Conservation (phyloP, 306 rosid genomes). For the Hylodesmum podocarpum region DNA sequence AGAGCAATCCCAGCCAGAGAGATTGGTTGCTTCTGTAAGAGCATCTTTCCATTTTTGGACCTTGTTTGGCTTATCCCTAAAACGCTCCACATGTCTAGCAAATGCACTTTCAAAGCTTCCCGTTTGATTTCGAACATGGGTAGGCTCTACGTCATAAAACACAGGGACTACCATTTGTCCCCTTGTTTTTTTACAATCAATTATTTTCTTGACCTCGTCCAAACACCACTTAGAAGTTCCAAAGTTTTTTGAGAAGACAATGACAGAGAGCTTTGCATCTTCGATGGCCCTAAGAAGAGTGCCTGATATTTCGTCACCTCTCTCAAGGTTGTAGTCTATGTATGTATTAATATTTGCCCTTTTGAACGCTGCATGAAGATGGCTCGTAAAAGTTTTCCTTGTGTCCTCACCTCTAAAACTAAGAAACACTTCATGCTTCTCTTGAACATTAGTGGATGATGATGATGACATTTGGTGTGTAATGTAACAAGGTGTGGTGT, state of each 20-base stretch:
- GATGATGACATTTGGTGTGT: neutral
- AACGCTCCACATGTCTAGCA: neutral
- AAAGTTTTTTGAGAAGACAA: constrained; percentile 32
- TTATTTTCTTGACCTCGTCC: constrained; percentile 29
- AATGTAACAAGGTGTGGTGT: neutral
- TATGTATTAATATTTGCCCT: constrained; percentile 22
- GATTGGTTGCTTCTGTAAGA: constrained; percentile 1
- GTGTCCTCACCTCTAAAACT: constrained; percentile 38
- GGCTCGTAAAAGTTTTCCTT: constrained; percentile 27
- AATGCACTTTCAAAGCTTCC: constrained; percentile 16
- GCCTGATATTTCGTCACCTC: constrained; percentile 34
- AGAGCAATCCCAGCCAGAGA: constrained; percentile 22
- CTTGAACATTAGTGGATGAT: neutral
- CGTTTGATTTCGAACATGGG: constrained; percentile 26
- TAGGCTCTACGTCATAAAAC: constrained; percentile 26
- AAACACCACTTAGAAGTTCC: constrained; percentile 33
- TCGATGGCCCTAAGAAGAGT: constrained; percentile 25
- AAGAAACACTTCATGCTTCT: constrained; percentile 29
- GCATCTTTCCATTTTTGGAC: constrained; percentile 23
- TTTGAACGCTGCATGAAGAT: constrained; percentile 31
- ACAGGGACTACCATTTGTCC: constrained; percentile 30
- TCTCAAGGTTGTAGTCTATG: constrained; percentile 31
- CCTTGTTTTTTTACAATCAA: constrained; percentile 18
- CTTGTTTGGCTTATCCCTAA: neutral
- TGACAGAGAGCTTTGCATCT: constrained; percentile 17